Evolutionary conservation across 2,329 filamentous ascomycete genomes (phyloP).

Genomic region (Samsoniella hepiali): DNA sequence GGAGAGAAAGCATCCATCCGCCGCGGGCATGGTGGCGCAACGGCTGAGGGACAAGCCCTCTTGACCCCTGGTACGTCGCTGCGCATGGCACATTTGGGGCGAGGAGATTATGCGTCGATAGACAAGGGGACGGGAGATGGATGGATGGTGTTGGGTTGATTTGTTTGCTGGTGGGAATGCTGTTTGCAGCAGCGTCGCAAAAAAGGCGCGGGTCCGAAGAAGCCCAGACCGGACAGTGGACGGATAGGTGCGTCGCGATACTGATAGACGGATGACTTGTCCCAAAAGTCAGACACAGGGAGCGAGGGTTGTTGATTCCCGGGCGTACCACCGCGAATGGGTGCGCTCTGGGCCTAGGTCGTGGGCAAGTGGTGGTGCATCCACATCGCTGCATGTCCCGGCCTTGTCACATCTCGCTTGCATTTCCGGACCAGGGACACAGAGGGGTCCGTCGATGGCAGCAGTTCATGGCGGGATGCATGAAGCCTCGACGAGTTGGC

Average conservation of each 20-base stretch:
- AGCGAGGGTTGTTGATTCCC: too few species aligned
- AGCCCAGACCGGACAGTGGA: too few species aligned
- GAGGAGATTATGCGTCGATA: not conserved
- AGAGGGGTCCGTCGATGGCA: not conserved
- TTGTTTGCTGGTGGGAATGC: not conserved
- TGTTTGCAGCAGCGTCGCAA: not conserved
- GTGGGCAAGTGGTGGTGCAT: not conserved
- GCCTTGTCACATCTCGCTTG: slow-evolving; percentile 12
- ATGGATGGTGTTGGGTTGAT: not conserved
- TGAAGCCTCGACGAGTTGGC: not conserved
- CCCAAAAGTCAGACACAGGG: too few species aligned
- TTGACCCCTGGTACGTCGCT: not conserved
- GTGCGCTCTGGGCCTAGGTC: too few species aligned
- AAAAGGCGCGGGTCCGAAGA: too few species aligned
- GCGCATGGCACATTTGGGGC: not conserved
- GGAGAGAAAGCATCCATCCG: slow-evolving; percentile 5
- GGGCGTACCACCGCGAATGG: too few species aligned
- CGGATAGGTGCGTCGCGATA: too few species aligned
- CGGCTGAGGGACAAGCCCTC: slow-evolving; percentile 11
- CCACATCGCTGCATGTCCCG: not conserved
- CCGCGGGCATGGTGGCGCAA: slow-evolving; percentile 9
- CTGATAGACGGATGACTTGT: too few species aligned
- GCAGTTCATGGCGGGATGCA: slow-evolving; percentile 7
- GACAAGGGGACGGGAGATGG: not conserved
- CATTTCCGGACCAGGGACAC: slow-evolving; percentile 2